Conservation (phyloP, 2,329 filamentous ascomycete genomes). For the Biscogniauxia marginata region DNA sequence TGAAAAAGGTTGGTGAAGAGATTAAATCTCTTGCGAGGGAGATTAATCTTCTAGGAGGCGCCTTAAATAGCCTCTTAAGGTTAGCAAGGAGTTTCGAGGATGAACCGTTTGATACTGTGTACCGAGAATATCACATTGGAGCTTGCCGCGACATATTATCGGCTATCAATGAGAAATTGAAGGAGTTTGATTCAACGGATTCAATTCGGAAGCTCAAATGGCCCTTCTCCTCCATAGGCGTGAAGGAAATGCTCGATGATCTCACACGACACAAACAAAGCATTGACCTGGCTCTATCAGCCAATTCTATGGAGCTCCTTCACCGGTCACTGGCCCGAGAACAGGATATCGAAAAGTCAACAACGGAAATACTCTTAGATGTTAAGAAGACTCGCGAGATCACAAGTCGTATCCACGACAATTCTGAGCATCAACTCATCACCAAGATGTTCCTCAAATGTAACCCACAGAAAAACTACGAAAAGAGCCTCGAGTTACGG, state of each 20-base stretch:
- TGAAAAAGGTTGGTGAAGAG: slow-evolving; percentile 22
- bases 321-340: slow-evolving; percentile 8
- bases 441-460: slow-evolving; percentile 20
- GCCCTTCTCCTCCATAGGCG: slow-evolving; percentile 22
- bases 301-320: slow-evolving; percentile 17
- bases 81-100: slow-evolving; percentile 18
- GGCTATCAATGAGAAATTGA: slow-evolving; percentile 15
- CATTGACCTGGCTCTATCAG: slow-evolving; percentile 20
- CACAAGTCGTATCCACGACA: slow-evolving; percentile 15
- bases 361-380: neutral
- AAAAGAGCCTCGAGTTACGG: slow-evolving; percentile 19
- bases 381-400: slow-evolving; percentile 16
- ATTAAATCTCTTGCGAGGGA: slow-evolving; percentile 20
- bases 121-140: slow-evolving; percentile 16
- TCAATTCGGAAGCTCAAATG: slow-evolving; percentile 16
- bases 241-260: slow-evolving; percentile 19
- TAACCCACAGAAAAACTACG: slow-evolving; percentile 25
- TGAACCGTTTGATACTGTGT: slow-evolving; percentile 5
- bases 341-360: slow-evolving; percentile 2
- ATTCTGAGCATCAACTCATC: slow-evolving; percentile 10
- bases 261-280: slow-evolving; percentile 21
- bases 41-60: slow-evolving; percentile 16
- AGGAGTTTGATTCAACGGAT: slow-evolving; percentile 11
- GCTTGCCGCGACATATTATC: slow-evolving; percentile 13
- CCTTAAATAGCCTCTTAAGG: slow-evolving; percentile 20